Evolutionary conservation across 306 rosid species (phyloP), one percentile per base, ranked within the genome.

Genomic region (Phaseolus lunatus): DNA sequence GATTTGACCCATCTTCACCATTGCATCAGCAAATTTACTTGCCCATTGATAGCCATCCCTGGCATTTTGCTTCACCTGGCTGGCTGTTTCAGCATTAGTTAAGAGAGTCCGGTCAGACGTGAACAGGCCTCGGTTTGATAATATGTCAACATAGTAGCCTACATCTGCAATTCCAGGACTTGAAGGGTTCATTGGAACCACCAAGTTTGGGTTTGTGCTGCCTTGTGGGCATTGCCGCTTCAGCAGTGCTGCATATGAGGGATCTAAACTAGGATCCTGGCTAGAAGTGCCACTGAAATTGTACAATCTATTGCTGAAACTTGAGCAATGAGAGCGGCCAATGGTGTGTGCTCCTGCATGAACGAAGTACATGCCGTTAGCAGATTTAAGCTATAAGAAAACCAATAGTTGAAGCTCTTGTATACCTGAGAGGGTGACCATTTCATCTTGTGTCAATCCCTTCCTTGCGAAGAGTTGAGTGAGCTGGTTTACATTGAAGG

Each of bases 361-460:
- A 10, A 19, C 66, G 61, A 78, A 33, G 7, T 39, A 67, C 18
- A 27, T 18, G 58, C 2, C 62, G 54, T 18, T 54, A 53, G 56
- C 53, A 67, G 22, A 63, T 44, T 57, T 43, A 50, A 57, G 44
- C 59, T 7, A 24, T 2, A 62, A 74, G 74, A 41, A 52, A 68
- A 52, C 14, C 18, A 23, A 26, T 24, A 54, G 20, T 14, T 50
- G 72, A 78, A 81, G 69, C 20, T 48, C 37, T 26, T 35, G 13
- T 53, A 9, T 84, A 88, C 96, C 96, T 3, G 93, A 85, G 20
- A 88, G 96, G 13, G 92, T 92, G 45, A 88, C 92, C 97, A 92
- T 90, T 81, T 90, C 96, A 74, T 84, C 86, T 84, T 82, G 90
- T n/a, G 96, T 90, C 16, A 92, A 73, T 45, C 97, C 93, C 78